Evolutionary conservation across 768 basidiomycete species (phyloP).

Genomic region (Antrodiella citrinella): DNA sequence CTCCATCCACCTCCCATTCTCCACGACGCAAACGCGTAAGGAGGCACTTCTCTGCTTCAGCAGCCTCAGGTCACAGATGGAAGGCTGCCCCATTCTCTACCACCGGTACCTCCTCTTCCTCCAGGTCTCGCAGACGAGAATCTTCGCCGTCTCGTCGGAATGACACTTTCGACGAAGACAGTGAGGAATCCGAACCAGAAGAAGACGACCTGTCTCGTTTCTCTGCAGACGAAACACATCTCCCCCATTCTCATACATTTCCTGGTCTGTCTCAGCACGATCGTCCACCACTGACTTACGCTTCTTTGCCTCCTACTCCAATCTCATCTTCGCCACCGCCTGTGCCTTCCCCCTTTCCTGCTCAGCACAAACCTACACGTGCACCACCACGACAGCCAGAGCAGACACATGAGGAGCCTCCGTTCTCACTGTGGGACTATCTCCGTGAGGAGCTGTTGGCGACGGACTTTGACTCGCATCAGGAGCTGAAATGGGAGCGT

Average conservation of each 20-base stretch:
- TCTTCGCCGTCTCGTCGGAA: no score
- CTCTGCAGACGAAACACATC: no score
- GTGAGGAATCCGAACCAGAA: no score
- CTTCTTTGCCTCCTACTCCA: slow-evolving; percentile 70
- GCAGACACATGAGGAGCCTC: slow-evolving; percentile 25
- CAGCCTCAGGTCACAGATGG: slow-evolving; percentile 15
- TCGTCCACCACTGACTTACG: slow-evolving; percentile 44
- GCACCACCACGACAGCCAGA: no score
- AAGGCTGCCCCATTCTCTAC: no score
- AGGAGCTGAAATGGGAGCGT: slow-evolving; percentile 91
- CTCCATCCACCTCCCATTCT: slow-evolving; percentile 16
- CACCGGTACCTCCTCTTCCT: no score
- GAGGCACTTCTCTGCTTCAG: slow-evolving; percentile 20
- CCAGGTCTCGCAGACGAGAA: no score
- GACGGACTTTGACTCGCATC: slow-evolving; percentile 91
- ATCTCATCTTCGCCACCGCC: slow-evolving; percentile 41
- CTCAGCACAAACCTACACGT: slow-evolving; percentile 5
- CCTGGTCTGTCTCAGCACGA: no score
- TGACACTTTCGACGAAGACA: no score
- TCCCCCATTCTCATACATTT: no score
- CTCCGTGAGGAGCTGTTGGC: slow-evolving; percentile 80
- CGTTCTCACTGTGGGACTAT: slow-evolving; percentile 91
- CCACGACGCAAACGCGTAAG: slow-evolving; percentile 19
- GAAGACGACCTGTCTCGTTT: no score
- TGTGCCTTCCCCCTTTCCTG: slow-evolving; percentile 6